These are phyloP conservation scores for Cyberlindnera euphorbiiphila DNA, from an alignment of 805 yeast genomes.

Conservation along the genomic window DNA sequence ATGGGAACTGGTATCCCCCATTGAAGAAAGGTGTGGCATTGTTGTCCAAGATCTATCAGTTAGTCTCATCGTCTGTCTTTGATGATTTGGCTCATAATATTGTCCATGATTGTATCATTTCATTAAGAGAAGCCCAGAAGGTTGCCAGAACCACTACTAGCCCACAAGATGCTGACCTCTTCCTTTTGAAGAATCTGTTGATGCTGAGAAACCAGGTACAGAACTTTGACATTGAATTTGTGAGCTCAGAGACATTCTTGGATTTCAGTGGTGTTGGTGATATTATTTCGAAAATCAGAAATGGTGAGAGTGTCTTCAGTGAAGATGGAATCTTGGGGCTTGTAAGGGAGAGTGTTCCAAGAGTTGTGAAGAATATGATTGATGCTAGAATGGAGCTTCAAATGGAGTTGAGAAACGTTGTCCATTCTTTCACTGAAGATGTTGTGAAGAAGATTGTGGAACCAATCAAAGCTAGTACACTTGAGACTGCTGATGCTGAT, in stretches of 20 bases:
- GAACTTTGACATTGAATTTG: constrained; percentile 76
- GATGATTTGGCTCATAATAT: constrained; percentile 87
- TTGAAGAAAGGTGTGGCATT: constrained; percentile 63
- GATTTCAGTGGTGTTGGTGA: constrained; percentile 76
- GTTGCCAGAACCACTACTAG: constrained; percentile 46
- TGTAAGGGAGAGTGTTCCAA: constrained; percentile 70
- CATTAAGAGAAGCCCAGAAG: constrained; percentile 53
- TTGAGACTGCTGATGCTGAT: constrained; percentile 30
- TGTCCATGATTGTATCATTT: constrained; percentile 68
- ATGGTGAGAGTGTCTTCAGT: constrained; percentile 25
- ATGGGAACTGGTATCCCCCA: constrained; percentile 63
- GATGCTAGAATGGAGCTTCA: constrained; percentile 76
- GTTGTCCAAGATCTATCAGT: constrained; percentile 72
- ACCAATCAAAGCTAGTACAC: constrained; percentile 34
- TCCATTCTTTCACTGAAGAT: constrained; percentile 55
- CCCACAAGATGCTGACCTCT: constrained; percentile 54
- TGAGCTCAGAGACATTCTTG: constrained; percentile 65
- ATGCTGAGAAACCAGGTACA: constrained; percentile 65
- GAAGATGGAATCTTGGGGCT: constrained; percentile 36
- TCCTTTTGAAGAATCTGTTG: constrained; percentile 67
- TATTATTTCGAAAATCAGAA: constrained; percentile 40
- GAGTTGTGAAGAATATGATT: constrained; percentile 73
- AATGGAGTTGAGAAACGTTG: constrained; percentile 64
- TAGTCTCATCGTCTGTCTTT: constrained; percentile 72
- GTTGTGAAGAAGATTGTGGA: constrained; percentile 46